A percentile compares a stretch with the other conserved stretches of the same genome.
phyloP scores from a whole-genome alignment of 2,329 filamentous ascomycete species.

The Talaromyces atroroseus region DNA sequence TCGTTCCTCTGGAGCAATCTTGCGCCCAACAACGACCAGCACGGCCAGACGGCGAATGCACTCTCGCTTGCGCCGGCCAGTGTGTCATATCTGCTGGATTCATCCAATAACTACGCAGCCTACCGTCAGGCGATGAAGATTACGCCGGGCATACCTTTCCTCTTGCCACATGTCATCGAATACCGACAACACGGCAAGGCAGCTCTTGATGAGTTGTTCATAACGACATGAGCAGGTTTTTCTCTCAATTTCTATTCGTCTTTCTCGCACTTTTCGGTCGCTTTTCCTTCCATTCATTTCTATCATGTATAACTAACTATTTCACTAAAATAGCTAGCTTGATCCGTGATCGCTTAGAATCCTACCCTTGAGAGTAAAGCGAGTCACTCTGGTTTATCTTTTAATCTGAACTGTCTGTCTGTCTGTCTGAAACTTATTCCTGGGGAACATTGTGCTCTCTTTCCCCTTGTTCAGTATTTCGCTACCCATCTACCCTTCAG shows the following conservation, averaged over 20 bases:
- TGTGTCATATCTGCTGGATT: constrained; percentile 23
- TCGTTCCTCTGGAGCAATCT: constrained; percentile 18
- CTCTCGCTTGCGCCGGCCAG: constrained; percentile 22
- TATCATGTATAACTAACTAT: not conserved
- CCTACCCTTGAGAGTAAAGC: not conserved
- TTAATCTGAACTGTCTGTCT: not conserved
- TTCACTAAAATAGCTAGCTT: not conserved
- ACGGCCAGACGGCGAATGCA: constrained; percentile 17
- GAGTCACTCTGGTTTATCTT: not conserved
- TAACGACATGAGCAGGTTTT: constrained; percentile 6
- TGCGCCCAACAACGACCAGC: constrained; percentile 9
- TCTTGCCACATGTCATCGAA: constrained; percentile 34
- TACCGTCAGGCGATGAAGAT: constrained; percentile 31
- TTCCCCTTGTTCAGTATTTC: not conserved
- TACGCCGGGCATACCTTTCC: constrained; percentile 34
- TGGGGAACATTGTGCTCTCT: not conserved
- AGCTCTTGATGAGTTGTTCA: constrained; percentile 25
- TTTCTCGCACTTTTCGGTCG: not conserved
- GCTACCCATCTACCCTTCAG: not conserved
- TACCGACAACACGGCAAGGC: constrained; percentile 24
- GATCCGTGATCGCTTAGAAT: constrained; percentile 1
- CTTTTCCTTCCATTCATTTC: constrained; percentile 1
- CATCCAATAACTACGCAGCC: constrained; percentile 28
- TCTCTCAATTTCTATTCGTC: not conserved
- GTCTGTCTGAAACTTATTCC: not conserved